Base-by-base conservation (phyloP, 2,329 filamentous ascomycete species). In the Fusarium sp. region DNA sequence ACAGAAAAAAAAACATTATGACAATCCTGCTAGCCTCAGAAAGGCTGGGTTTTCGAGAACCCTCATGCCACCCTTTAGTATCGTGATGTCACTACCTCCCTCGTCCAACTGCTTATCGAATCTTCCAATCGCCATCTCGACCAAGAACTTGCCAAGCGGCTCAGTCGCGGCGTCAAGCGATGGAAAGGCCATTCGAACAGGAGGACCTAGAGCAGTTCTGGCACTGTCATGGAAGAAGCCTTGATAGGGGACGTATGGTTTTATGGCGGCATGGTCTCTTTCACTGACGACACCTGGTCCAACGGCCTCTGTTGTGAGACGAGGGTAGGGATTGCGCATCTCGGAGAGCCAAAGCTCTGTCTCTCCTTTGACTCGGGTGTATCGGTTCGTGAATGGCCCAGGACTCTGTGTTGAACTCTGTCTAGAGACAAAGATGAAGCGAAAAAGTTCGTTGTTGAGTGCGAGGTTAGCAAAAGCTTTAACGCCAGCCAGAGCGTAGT, bases 41-140 rank as follows among this genome's bases (percentile, higher is more conserved):
- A 74, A 74, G 4, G 71, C 71, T 12, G 14, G 42, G 38, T 74
- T 74, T n/a, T 74, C 62, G 17, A 74, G 20, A 62, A 74, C 67
- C 3, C 71, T 72, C 6, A 44, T 64, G 2, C 65, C 71, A 2
- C 59, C 71, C 4, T 69, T 64, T 27, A 67, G 16, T 38, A 40
- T 70, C 12, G 24, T 29, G 20, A 74, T 72, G 14, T 44, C 71
- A 7, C 31, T 38, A 2, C 33, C 66, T 3, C 51, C 55, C 6
- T 20, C 22, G 5, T 51, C 38, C 35, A 74, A 33, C 27, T 59
- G 51, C 6, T 27, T 62, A 24, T 74, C 71, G 17, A 64, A 70
- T 38, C 62, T 70, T 2, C 72, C 72, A 36, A 74, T 74, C 6
- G 72, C 71, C 60, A 72, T 63, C 12, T 57, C 59, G 5, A 59